Evolutionary conservation across 1,284 basidiomycete species (phyloP), one percentile per base, ranked within the genome.

Genomic region (Sparassis latifolia): DNA sequence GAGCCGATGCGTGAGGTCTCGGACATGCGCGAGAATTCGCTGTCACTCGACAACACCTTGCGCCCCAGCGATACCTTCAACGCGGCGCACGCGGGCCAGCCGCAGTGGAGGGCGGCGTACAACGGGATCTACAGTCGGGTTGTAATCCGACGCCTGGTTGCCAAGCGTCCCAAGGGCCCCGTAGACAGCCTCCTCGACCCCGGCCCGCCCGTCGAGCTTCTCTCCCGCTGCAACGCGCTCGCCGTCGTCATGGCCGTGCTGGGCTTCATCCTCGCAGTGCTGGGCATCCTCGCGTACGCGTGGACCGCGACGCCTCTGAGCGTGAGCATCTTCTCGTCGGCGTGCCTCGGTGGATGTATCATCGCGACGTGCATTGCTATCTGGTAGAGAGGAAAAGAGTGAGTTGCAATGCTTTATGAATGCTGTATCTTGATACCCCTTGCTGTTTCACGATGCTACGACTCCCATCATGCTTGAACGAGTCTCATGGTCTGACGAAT

Each of bases 261-360:
- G 2, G 71, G 71, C 1, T 72, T 71, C 56, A 28, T 67, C 6
- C 60, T 72, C 29, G 65, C 62, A 10, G 49, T 69, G 40, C 49
- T 63, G 0, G 71, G 70, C 7, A 60, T 71, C n/a, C 35, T 71
- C 32, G 61, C 65, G 37, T 71, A 61, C 50, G 57, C 63, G 27
- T 73, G 70, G 71, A 58, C 63, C 20, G 52, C 54, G 37, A 59
- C 70, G 10, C 65, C 65, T 7, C 42, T 47, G 12, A 58, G 57
- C 41, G 55, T 69, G 20, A 57, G 66, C 41, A 63, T 71, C 37
- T 67, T 69, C 45, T 62, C 62, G 28, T 66, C 65, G 32, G 57
- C 55, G 5, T 68, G 63, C 47, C 55, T 71, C 46, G 64, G 55
- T 5, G 50, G 56, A 27, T 67, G 63, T 50, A 44, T 55, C 6